A percentile compares a stretch with the other conserved stretches of the same genome.
phyloP scores from a whole-genome alignment of 306 rosid species.

The Sesbania bispinosa region DNA sequence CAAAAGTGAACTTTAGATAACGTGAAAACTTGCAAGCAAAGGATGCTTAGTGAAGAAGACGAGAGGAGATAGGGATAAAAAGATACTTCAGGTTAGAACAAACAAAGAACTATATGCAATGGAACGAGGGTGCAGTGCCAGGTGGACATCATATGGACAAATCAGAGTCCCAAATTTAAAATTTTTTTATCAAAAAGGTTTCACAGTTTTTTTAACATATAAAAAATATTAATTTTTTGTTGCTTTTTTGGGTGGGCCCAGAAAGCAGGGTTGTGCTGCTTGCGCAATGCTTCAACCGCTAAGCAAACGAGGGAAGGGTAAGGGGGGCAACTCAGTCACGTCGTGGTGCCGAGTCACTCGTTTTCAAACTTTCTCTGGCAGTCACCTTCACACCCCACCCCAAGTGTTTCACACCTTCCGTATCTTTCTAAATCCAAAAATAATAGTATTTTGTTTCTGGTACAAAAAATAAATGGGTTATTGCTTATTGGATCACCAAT shows the following conservation, averaged over 20 bases:
- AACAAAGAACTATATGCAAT: neutral
- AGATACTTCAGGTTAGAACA: neutral
- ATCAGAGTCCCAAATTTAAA: neutral
- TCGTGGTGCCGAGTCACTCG: conserved; percentile 30
- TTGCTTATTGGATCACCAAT: neutral
- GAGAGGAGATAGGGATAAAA: neutral
- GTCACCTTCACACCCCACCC: conserved; percentile 8
- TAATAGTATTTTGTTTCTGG: no score
- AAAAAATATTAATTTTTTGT: neutral
- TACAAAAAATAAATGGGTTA: no score
- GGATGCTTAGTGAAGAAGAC: conserved; percentile 1
- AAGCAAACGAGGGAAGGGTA: conserved; percentile 27
- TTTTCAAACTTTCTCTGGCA: neutral
- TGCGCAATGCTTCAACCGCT: conserved; percentile 31
- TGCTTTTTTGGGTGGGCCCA: conserved; percentile 23
- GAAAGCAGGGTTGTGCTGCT: neutral
- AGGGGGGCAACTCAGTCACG: conserved; percentile 20
- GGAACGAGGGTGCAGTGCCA: conserved; percentile 1
- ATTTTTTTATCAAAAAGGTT: neutral
- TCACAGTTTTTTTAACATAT: neutral
- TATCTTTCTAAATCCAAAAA: neutral
- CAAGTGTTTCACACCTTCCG: conserved; percentile 22
- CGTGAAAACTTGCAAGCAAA: conserved; percentile 19
- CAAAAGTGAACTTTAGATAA: neutral
- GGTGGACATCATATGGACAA: neutral